Evolutionary conservation across 2,329 filamentous ascomycete genomes (phyloP), one percentile per base, ranked within the genome.

Genomic region (Lasiodiplodia hormozganensis): DNA sequence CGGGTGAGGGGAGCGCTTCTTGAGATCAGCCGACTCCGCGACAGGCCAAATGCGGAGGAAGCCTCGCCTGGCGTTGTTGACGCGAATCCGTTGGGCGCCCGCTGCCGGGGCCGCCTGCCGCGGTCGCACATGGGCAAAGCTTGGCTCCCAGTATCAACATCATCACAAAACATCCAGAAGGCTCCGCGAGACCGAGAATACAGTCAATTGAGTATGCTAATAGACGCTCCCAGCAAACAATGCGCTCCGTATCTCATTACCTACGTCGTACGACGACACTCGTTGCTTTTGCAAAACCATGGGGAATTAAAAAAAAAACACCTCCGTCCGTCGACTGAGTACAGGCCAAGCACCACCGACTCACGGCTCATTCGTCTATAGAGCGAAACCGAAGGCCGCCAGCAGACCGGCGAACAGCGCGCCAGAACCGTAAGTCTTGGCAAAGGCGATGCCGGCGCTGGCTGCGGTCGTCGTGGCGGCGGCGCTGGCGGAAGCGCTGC

Each of bases 301-400:
- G 34, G 65, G 23, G 47, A 57, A 67, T 69, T 53, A 58, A 57
- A 10, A 34, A 34, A 34, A 66, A 51, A 60, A 38, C 47, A 65
- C 40, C 62, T 25, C 25, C 49, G 28, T 25, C 38, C 12, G 31
- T 8, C n/a, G 23, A 34, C 49, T 23, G 8, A 23, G 23, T 43
- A 64, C 21, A 47, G 11, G 40, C 40, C 52, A 8, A 52, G 34
- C 16, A 28, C 34, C 40, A 40, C 65, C 49, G 4, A 34, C 12
- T 28, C 38, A 16, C 28, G 10, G 25, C 16, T 40, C 4, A 18
- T n/a, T 49, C 47, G 5, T 38, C 76, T 86, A 90, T 77, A 90
- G 78, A 70, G 87, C 80, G 70, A 89, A 76, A 71, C 86, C 87
- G 74, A 89, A 86, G 67, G 86, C 78, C 62, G 85, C 83, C 68